These are phyloP conservation scores for Backusella macrospora DNA, from an alignment of 192 early-diverging fungal species.

Conservation along the genomic window DNA sequence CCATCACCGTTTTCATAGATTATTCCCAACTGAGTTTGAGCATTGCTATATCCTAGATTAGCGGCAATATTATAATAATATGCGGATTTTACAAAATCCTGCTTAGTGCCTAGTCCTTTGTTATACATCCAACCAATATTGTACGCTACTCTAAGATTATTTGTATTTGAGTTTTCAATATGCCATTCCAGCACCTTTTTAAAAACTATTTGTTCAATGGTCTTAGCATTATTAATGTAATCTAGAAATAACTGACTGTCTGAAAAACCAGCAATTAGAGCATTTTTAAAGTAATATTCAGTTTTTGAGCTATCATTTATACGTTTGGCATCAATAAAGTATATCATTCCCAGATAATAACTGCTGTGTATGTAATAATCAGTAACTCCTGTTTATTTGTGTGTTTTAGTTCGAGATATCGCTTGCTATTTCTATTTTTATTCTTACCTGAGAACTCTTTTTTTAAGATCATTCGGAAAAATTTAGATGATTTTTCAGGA, in stretches of 20 bases:
- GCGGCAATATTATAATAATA: background rate
- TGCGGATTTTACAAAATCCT: background rate
- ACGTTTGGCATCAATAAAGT: background rate
- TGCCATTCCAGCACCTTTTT: background rate
- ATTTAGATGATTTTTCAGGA: background rate
- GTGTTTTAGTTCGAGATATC: no score
- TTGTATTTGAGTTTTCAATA: no score
- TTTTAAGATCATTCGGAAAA: background rate
- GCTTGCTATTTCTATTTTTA: background rate
- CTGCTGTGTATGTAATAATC: background rate
- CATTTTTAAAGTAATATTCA: background rate
- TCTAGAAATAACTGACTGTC: background rate
- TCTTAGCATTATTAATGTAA: background rate
- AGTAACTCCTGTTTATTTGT: background rate
- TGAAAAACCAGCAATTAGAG: no score
- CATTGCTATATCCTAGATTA: no score
- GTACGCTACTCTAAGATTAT: background rate
- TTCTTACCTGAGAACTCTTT: background rate
- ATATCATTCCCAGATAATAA: background rate
- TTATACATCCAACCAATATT: background rate
- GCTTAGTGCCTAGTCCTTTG: background rate
- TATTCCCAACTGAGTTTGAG: no score
- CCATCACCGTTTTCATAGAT: no score
- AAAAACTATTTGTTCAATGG: background rate
- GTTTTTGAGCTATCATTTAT: background rate